Base-by-base conservation (phyloP, 2,329 filamentous ascomycete species). In the Ophiocordyceps australis region DNA sequence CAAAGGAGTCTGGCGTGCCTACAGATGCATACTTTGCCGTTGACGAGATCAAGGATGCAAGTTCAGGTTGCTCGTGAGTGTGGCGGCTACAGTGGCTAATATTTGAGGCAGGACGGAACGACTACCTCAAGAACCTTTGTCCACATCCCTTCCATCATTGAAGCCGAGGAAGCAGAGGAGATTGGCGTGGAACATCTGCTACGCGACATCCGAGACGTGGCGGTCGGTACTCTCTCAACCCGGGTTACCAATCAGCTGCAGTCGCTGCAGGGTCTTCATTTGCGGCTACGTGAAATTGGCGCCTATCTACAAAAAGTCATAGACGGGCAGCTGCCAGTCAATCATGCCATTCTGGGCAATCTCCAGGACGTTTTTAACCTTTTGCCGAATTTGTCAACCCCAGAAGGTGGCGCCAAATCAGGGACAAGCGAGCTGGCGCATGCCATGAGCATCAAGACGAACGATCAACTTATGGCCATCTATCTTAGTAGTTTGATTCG, bases 281-380 rank as follows among this genome's bases (percentile, higher is more conserved):
- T 93, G 38, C 79, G 89, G 36, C 68, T 98, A 46, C 79, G 85
- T 47, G 89, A 98, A 49, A 98, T 98, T 43, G 83, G 85, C 31
- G 69, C 78, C 40, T 98, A 98, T 52, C 71, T 98, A 16, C 80
- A 93, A 50, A 95, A 94, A 53, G 89, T 98, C 8, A 72, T 94
- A 30, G 81, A 93, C 46, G 78, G 79, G 39, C 75, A 92, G 41
- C 66, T 98, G 19, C 89, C 89, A 5, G 77, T 95, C 46, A 98
- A 98, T 58, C 89, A 98, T 48, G 82, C 83, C 29, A 95, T 98
- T 34, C 69, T 98, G 16, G 89, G 86, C 38, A 93, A 94, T 46
- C 74, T 98, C n/a, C 89, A 98, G 59, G 89, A 98, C 45, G 82
- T 95, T 33, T 98, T 98, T 66, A 98, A 98, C 55, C 74, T 98